Percentiles rank a stretch among this genome's conserved stretches.
Evolutionary conservation across 108 stramenopile species (phyloP).

Genomic region (Nitzschia sp.): DNA sequence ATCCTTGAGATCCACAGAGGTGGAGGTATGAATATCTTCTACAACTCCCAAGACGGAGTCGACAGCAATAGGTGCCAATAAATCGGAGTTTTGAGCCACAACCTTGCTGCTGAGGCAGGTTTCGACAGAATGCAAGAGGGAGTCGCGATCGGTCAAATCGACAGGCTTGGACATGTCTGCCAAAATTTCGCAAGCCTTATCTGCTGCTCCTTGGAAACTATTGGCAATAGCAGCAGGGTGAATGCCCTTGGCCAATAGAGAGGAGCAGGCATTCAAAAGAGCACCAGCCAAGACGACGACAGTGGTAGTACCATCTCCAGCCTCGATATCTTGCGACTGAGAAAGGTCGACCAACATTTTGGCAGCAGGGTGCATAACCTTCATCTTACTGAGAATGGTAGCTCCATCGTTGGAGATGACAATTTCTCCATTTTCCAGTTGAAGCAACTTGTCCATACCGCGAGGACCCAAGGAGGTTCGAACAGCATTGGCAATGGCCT

Average conservation of each 20-base stretch:
- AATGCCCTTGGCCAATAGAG: slow-evolving; percentile 87
- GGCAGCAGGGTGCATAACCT: slow-evolving; percentile 97
- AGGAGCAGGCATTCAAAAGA: slow-evolving; percentile 86
- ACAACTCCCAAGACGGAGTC: slow-evolving; percentile 93
- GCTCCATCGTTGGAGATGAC: slow-evolving; percentile 99
- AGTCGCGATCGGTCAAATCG: slow-evolving; percentile 77
- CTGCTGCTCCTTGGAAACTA: slow-evolving; percentile 82
- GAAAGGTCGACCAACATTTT: slow-evolving; percentile 98
- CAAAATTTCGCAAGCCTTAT: slow-evolving; percentile 62
- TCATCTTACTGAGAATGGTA: slow-evolving; percentile 95
- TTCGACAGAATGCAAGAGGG: slow-evolving; percentile 87
- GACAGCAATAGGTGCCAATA: slow-evolving; percentile 98
- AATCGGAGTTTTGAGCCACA: slow-evolving; percentile 90
- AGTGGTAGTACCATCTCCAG: slow-evolving; percentile 94
- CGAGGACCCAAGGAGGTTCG: slow-evolving; percentile 98
- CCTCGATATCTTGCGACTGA: slow-evolving; percentile 98
- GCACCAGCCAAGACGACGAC: slow-evolving; percentile 98
- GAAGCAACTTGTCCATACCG: slow-evolving; percentile 99
- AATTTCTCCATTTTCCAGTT: slow-evolving; percentile 91
- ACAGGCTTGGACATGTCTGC: slow-evolving; percentile 75
- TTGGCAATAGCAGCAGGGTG: slow-evolving; percentile 96
- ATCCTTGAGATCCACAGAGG: slow-evolving; percentile 94
- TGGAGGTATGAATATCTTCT: slow-evolving; percentile 61
- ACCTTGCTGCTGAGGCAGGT: slow-evolving; percentile 97
- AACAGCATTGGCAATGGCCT: slow-evolving; percentile 94